Base-by-base conservation (phyloP, 1,284 basidiomycete genomes). In the Tetrapyrgos nigripes region DNA sequence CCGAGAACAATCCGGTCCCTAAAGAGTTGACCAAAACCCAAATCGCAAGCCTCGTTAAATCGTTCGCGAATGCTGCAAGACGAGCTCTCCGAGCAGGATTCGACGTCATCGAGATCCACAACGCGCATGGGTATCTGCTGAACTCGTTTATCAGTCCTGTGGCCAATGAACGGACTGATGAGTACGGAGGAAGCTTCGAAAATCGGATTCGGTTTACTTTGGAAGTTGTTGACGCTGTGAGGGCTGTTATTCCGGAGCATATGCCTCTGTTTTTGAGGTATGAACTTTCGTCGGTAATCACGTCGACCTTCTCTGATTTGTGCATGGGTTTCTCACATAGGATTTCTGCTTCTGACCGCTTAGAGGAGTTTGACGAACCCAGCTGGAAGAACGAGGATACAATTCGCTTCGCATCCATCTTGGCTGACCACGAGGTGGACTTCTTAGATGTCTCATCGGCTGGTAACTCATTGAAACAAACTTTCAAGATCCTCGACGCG, bases 191-290 rank as follows among this genome's bases (percentile, higher is more conserved):
- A 8, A 79, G 75, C 60, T 82, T n/a, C n/a, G n/a, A n/a, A n/a
- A n/a, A n/a, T n/a, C n/a, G n/a, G n/a, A n/a, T n/a, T n/a, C n/a
- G n/a, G n/a, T 69, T 91, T 4, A 79, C 82, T 2, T 70, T 92
- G 19, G 84, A 89, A 67, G 71, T 90, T 33, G 80, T 85, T 23
- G 75, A 82, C 56, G 72, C 79, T 3, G 72, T 88, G 2, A 77
- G 87, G 13, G 77, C 76, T 24, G 77, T 79, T 26, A 88, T 89
- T 67, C 84, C 85, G 0, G 66, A 77, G 6, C 71, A 80, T 19
- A 86, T 84, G 75, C 89, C 90, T 0, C 72, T 92, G n/a, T 88
- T 92, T 71, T 77, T 87, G 62, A 81, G 90, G 85, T 91, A 63
- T 63, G 76, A 19, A 6, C 17, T 26, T 21, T 14, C 14, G 21